Evolutionary conservation across 2,329 filamentous ascomycete species (phyloP), one percentile per base, ranked within the genome.

Genomic region (Colletotrichum aenigma): DNA sequence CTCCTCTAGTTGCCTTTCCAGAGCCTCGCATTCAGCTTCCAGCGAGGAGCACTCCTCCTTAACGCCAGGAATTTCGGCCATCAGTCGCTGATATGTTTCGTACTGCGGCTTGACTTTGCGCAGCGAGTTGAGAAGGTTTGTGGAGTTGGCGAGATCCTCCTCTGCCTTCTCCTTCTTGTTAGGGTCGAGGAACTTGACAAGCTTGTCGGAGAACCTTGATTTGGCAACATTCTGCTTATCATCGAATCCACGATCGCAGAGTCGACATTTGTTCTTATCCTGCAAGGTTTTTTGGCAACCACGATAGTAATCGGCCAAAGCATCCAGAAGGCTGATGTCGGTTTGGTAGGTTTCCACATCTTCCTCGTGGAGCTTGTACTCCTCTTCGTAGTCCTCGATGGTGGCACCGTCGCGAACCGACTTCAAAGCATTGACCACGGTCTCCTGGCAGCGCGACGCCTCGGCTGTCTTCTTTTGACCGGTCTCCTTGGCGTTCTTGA

Each of bases 231-330:
- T 89, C 78, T 87, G 87, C 80, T 88, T 86, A 81, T 91, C 91
- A 84, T 87, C 86, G 82, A 98, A 96, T 6, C 88, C 84, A 69
- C 95, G 91, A 58, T 91, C 89, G 81, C 96, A 98, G 26, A 97
- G 91, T 38, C 92, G 90, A 82, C 96, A 98, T 60, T 90, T 90
- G 79, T 95, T 94, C 70, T 94, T 91, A 38, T 91, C 88, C 70
- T 94, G 89, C 13, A 94, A 90, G 26, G 89, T 89, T 43, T 91
- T 89, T 66, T 95, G 87, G 80, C 94, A 95, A 67, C 91, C 91
- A 60, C 86, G 87, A 82, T 94, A 96, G 82, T 95, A 97, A 16
- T 93, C 89, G 64, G 93, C 90, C 77, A 96, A 88, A 34, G 92
- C 91, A 66, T 92, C 91, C 77, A 91, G 94, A 67, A 94, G 91